Evolutionary conservation across 306 rosid genomes (phyloP), one percentile per base, ranked within the genome.

Genomic region (Cercis canadensis): DNA sequence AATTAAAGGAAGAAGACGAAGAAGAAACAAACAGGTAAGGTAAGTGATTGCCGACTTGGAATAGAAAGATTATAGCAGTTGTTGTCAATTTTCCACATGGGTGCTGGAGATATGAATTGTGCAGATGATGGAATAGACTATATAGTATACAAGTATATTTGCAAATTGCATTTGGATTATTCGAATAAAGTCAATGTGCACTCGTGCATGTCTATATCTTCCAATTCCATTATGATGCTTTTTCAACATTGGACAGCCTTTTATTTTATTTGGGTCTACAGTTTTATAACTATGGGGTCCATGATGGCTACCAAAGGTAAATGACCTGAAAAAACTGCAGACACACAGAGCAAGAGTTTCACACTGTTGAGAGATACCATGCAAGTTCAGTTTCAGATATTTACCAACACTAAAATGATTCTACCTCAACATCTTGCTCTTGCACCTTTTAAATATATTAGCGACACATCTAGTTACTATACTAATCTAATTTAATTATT

Each of bases 161-260:
- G 51, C 62, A 43, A 58, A 36, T 44, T 53, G 21, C n/a, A 74
- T 17, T 57, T 66, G 36, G 37, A 73, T 52, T 63, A 65, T 57
- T 34, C 63, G 45, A 13, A 16, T 15, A 36, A 75, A 65, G 81
- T 84, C 81, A 77, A 74, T 47, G 81, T 61, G 62, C 71, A 43
- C 83, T 81, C 85, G 83, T 84, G 88, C 88, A 66, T 11, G 50
- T 4, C 15, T 31, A 14, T 29, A 2, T 13, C 4, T 24, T 73
- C 65, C 33, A 24, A 24, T 66, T 33, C 39, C 54, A 14, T 18
- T 24, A 62, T 39, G 31, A 39, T 44, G 24, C 47, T 57, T 40
- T 57, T 40, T 56, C 19, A 16, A 36, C 50, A 61, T 21, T 67
- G 74, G 57, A 67, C 76, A 39, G 29, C 67, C 43, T 43, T 76